These are phyloP conservation scores for Nakazawaea molendinolei DNA, from an alignment of 805 yeast genomes.

Conservation along the genomic window DNA sequence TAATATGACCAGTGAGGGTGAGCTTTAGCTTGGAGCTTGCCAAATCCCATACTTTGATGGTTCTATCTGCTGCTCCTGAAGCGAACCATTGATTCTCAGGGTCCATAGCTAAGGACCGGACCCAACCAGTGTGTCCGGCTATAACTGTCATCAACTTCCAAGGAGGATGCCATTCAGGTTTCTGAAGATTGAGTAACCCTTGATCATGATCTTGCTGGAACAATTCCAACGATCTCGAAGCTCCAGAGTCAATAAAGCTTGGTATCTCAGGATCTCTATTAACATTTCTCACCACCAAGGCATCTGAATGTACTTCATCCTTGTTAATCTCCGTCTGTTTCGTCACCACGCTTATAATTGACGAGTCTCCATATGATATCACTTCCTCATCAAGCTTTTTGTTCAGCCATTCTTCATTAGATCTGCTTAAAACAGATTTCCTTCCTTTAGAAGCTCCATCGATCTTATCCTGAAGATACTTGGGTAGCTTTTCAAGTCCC, in stretches of 20 bases:
- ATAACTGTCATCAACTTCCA: conserved; percentile 74
- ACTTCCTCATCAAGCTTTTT: conserved; percentile 17
- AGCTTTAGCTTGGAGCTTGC: conserved; percentile 63
- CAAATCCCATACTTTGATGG: conserved; percentile 88
- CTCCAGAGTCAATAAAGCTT: conserved; percentile 15
- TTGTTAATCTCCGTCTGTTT: background rate
- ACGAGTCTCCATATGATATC: conserved; percentile 16
- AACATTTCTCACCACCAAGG: no score
- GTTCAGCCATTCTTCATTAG: conserved; percentile 11
- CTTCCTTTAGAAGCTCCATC: conserved; percentile 13
- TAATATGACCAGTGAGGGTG: conserved; percentile 83
- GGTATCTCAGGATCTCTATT: conserved; percentile 1
- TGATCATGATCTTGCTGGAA: conserved; percentile 15
- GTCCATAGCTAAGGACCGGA: conserved; percentile 73
- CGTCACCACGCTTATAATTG: conserved; percentile 16
- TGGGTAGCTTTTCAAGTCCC: conserved; percentile 20
- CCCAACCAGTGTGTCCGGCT: conserved; percentile 92
- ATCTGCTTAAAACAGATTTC: conserved; percentile 10
- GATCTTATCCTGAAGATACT: conserved; percentile 21
- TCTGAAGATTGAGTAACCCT: conserved; percentile 7
- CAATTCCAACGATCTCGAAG: conserved; percentile 20
- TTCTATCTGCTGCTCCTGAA: conserved; percentile 83
- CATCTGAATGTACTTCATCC: conserved; percentile 2
- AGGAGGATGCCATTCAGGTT: conserved; percentile 42
- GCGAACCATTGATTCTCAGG: conserved; percentile 89